These are phyloP conservation scores for Sphaerosporella brunnea DNA, from an alignment of 495 filamentous ascomycete species.

Conservation along the genomic window DNA sequence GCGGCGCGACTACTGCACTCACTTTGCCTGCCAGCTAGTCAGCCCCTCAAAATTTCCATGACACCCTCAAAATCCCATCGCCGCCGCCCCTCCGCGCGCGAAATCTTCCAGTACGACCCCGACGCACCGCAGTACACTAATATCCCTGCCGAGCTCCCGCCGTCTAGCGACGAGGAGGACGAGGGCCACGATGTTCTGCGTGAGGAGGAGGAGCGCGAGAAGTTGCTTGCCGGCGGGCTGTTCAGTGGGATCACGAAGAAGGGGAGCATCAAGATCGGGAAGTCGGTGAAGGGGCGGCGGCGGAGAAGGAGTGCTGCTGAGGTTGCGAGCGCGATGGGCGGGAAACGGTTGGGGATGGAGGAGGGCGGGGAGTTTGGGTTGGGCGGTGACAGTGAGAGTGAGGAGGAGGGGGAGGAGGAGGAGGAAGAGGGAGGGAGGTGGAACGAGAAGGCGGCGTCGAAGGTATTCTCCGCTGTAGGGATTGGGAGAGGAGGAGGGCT, in stretches of 20 bases:
- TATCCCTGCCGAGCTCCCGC: neutral
- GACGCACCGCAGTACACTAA: slow-evolving; percentile 13
- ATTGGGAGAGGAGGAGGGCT: neutral
- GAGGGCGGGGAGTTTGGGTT: slow-evolving; percentile 37
- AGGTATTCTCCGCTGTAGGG: neutral
- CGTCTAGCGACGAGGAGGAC: slow-evolving; percentile 4
- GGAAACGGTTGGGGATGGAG: slow-evolving; percentile 61
- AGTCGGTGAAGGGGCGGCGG: slow-evolving; percentile 27
- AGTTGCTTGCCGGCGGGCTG: slow-evolving; percentile 40
- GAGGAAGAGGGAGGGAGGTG: neutral
- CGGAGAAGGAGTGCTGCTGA: slow-evolving; percentile 37
- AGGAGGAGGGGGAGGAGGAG: slow-evolving; percentile 11
- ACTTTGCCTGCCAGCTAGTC: too few species aligned
- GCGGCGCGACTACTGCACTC: too few species aligned
- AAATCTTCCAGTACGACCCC: slow-evolving; percentile 14
- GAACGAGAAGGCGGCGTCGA: neutral
- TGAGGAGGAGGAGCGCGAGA: slow-evolving; percentile 78
- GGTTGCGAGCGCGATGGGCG: slow-evolving; percentile 64
- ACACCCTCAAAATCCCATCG: too few species aligned
- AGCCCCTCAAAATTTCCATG: too few species aligned
- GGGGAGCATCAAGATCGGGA: slow-evolving; percentile 38
- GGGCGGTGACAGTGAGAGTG: slow-evolving; percentile 24
- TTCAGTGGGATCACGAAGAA: slow-evolving; percentile 24
- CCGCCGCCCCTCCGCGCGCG: neutral
- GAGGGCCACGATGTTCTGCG: slow-evolving; percentile 41